A percentile compares a stretch with the other conserved stretches of the same genome.
Evolutionary conservation across 805 yeast species (phyloP).

Genomic region (Lipomyces starkeyi): DNA sequence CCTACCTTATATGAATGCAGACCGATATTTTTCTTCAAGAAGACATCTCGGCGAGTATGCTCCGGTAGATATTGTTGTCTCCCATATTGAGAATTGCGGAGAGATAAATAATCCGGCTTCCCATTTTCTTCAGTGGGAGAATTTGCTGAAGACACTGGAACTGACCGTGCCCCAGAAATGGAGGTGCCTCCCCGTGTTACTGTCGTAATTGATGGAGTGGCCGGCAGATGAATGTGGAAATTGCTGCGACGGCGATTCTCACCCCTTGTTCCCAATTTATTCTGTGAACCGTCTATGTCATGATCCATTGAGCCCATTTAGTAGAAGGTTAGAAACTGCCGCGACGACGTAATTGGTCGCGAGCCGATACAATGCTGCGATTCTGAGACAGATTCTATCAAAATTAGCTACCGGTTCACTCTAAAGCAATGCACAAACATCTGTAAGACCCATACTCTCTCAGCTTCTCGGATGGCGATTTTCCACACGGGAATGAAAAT

Average conservation of each 20-base stretch:
- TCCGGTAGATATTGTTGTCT: background rate
- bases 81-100: background rate
- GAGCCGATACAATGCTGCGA: conserved; percentile 35
- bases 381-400: conserved; percentile 9
- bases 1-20: background rate
- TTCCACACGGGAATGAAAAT: conserved; percentile 26
- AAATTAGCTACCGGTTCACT: background rate
- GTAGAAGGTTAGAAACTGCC: conserved; percentile 37
- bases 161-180: conserved; percentile 27
- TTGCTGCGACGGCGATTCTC: background rate
- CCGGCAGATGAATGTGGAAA: conserved; percentile 17
- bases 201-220: conserved; percentile 8
- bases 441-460: conserved; percentile 10
- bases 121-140: conserved; percentile 30
- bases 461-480: conserved; percentile 32
- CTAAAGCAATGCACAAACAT: background rate
- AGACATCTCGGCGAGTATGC: background rate
- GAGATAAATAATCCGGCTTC: background rate
- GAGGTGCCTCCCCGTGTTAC: conserved; percentile 24
- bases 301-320: conserved; percentile 5
- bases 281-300: background rate
- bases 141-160: conserved; percentile 27
- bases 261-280: background rate
- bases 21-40: background rate
- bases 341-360: conserved; percentile 42